These are phyloP conservation scores for Colletotrichum sp. DNA, from an alignment of 2,329 filamentous ascomycete genomes.

Conservation along the genomic window DNA sequence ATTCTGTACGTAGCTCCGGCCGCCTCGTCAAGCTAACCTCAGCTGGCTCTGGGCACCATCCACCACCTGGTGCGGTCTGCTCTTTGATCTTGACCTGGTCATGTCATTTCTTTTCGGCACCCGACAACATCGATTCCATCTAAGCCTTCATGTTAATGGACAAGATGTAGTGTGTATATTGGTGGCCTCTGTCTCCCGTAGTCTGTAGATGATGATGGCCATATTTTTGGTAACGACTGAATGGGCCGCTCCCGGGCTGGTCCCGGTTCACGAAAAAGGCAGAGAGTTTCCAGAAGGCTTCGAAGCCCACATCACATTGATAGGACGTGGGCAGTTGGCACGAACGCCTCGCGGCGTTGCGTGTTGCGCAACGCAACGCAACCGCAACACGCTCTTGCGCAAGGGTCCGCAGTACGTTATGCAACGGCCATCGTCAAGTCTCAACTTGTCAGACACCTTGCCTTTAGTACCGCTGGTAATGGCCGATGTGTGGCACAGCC, in stretches of 20 bases:
- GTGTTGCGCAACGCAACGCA: neutral
- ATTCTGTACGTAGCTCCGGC: neutral
- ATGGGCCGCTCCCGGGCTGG: neutral
- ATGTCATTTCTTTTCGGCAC: neutral
- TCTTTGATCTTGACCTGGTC: neutral
- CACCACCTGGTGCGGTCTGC: neutral
- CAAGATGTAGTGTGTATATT: neutral
- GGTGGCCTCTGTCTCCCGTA: neutral
- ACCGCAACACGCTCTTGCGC: neutral
- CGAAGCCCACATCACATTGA: neutral
- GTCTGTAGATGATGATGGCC: neutral
- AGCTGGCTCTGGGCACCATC: neutral
- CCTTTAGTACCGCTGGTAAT: neutral
- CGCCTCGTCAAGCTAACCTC: neutral
- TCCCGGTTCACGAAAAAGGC: neutral
- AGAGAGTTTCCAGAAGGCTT: constrained; percentile 7
- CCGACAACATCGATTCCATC: neutral
- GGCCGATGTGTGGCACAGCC: neutral
- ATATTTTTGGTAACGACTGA: neutral
- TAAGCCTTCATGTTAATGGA: neutral
- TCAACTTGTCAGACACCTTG: neutral
- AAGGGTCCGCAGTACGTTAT: neutral
- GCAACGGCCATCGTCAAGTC: neutral
- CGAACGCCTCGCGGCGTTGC: neutral
- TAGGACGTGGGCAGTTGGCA: neutral